A percentile compares a stretch with the other conserved stretches of the same genome.
These are phyloP conservation scores for Niveomyces coronatus DNA, from an alignment of 2,329 filamentous ascomycete species.

Conservation along the genomic window DNA sequence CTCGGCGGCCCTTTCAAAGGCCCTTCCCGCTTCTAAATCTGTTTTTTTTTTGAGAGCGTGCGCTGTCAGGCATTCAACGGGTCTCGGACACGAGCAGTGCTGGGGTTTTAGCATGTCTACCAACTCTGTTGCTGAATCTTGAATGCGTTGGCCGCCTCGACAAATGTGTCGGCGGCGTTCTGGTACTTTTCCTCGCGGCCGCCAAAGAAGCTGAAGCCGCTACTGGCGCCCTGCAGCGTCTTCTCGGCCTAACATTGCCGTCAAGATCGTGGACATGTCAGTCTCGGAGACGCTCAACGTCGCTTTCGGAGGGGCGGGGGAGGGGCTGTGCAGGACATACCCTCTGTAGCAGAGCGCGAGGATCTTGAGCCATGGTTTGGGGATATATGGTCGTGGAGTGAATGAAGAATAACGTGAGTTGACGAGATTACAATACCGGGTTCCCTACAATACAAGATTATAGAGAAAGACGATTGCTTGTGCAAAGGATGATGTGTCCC, in stretches of 20 bases:
- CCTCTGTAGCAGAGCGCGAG: conserved; percentile 69
- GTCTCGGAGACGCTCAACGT: background rate
- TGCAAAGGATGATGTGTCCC: too few relatives aligned
- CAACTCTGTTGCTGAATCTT: conserved; percentile 75
- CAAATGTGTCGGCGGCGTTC: conserved; percentile 77
- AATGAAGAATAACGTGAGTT: background rate
- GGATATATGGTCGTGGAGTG: conserved; percentile 2
- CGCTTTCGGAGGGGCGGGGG: conserved; percentile 15
- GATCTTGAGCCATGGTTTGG: conserved; percentile 68
- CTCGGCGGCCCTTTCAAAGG: conserved; percentile 76
- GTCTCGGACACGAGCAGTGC: background rate
- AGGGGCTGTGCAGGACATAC: conserved; percentile 31
- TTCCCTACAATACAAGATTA: background rate
- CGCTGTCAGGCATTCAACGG: too few relatives aligned
- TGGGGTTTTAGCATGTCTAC: conserved; percentile 15
- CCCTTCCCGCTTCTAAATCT: conserved; percentile 78
- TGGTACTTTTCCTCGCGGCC: conserved; percentile 82
- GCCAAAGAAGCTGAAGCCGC: conserved; percentile 85
- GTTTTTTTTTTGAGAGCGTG: too few relatives aligned
- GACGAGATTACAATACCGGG: background rate
- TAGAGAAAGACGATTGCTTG: conserved; percentile 4
- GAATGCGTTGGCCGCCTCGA: conserved; percentile 85
- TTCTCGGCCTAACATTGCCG: conserved; percentile 67
- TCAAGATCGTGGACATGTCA: background rate
- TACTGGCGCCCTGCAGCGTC: conserved; percentile 58